A percentile compares a stretch with the other conserved stretches of the same genome.
Conservation (phyloP, 805 yeast genomes). For the Candida nitratophila region DNA sequence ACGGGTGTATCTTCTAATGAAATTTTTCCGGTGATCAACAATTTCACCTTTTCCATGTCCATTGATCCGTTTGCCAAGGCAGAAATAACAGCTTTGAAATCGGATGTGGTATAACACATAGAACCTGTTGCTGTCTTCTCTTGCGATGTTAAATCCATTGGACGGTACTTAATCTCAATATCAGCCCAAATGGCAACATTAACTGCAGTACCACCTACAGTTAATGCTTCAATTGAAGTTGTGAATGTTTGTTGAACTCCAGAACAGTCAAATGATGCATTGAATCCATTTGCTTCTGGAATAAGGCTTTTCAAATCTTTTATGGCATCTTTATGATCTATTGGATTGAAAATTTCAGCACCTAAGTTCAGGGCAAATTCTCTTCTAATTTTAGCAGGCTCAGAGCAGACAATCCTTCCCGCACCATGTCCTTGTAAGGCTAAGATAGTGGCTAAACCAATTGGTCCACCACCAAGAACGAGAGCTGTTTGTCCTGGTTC, state of each 20-base stretch:
- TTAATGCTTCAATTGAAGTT: slow-evolving; percentile 41
- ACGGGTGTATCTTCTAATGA: slow-evolving; percentile 43
- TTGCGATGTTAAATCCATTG: slow-evolving; percentile 47
- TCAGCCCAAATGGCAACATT: slow-evolving; percentile 64
- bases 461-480: slow-evolving; percentile 56
- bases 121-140: slow-evolving; percentile 56
- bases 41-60: slow-evolving; percentile 33
- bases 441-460: slow-evolving; percentile 51
- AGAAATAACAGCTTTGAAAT: slow-evolving; percentile 48
- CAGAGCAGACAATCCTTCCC: slow-evolving; percentile 48
- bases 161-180: slow-evolving; percentile 39
- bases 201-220: slow-evolving; percentile 50
- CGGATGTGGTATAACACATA: slow-evolving; percentile 51
- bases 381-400: slow-evolving; percentile 56
- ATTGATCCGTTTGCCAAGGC: slow-evolving; percentile 44
- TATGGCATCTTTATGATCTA: slow-evolving; percentile 30
- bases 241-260: slow-evolving; percentile 48
- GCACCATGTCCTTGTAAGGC: slow-evolving; percentile 44
- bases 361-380: slow-evolving; percentile 46
- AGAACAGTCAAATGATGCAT: slow-evolving; percentile 46
- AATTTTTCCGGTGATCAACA: slow-evolving; percentile 48
- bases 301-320: slow-evolving; percentile 29
- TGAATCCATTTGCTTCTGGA: slow-evolving; percentile 39
- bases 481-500: slow-evolving; percentile 38
- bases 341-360: slow-evolving; percentile 46